Evolutionary conservation across 2,329 filamentous ascomycete species (phyloP), one percentile per base, ranked within the genome.

Genomic region (Beauveria brongniartii): DNA sequence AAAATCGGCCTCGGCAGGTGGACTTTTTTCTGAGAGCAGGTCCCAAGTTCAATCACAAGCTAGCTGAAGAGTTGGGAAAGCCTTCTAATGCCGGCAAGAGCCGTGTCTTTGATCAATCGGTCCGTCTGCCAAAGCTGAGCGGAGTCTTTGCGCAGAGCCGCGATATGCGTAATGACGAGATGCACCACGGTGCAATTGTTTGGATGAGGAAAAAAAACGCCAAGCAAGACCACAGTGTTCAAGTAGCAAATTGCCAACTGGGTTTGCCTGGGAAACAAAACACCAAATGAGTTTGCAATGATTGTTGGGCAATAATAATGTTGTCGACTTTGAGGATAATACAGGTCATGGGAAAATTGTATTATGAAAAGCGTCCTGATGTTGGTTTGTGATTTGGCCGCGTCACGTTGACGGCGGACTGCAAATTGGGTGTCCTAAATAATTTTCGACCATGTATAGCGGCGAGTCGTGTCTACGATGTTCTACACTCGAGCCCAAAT

Each of bases 1-100:
- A 30, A 30, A 44, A 44, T 30, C 20, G 22, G 57, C 57, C 48
- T 43, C 57, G 55, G 53, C 53, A 55, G 22, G 16, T 51, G n/a
- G 26, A n/a, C 8, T 51, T 30, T 3, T 10, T 34, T 34, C 34
- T 28, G 5, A 10, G 14, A 14, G 18, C 2, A 30, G 3, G 43
- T 20, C 20, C n/a, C 40, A n/a, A 18, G 40, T 47, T 37, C 34
- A 50, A 54, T 59, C 57, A 59, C 56, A 46, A 28, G 48, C 56
- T 48, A 53, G 40, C 37, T 41, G 24, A 40, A 26, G 16, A 10
- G 47, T 9, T 20, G 41, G 18, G 10, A n/a, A 44, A 16, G 20
- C 28, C 30, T 37, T 24, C 9, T 46, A 26, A 7, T 53, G 48
- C 40, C 48, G 50, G 28, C 41, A 40, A 20, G 20, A 16, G 40